Evolutionary conservation across 148 eudicot genomes (phyloP), one percentile per base, ranked within the genome.

Genomic region (Drosera capensis): DNA sequence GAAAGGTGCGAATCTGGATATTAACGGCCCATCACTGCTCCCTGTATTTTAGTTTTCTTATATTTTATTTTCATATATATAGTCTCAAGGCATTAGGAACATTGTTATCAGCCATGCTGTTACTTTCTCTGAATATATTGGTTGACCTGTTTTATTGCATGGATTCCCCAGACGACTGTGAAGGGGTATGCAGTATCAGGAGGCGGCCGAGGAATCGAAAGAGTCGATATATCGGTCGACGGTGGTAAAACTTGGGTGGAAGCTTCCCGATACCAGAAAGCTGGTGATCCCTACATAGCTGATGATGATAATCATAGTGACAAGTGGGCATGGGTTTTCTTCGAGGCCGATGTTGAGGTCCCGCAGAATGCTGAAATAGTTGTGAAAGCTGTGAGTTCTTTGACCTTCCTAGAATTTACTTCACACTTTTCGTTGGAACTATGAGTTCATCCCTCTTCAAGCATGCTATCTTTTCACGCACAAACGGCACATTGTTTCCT

Each of bases 241-340:
- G 94, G 96, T 15, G 96, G 94, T 46, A 88, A 77, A 66, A 70
- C 83, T 47, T 88, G 96, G 96, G 49, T 68, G 60, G 94, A 88
- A 77, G 92, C 96, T 37, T 67, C 80, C 40, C 77, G 74, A 58
- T 83, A 50, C 68, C 96, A 88, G 72, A 88, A 67, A 68, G 15
- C 70, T 8, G 82, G 79, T 14, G 31, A 58, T 28, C 66, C 72
- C 17, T 88, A 88, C 44, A 57, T 67, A 45, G 80, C 96, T 24
- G 94, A 88, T 68, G 94, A 88, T 68, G 66, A 68, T 48, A 46
- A 24, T 28, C 23, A 40, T 20, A 64, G 92, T 64, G 94, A 88
- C 58, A 83, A 73, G 66, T 88, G 96, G 96, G 96, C 96, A 28
- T 88, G 96, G 94, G 86, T 83, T 37, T 45, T 88, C 25, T 83